Conservation (phyloP, 257 asterid genomes). For the Rehmannia glutinosa region DNA sequence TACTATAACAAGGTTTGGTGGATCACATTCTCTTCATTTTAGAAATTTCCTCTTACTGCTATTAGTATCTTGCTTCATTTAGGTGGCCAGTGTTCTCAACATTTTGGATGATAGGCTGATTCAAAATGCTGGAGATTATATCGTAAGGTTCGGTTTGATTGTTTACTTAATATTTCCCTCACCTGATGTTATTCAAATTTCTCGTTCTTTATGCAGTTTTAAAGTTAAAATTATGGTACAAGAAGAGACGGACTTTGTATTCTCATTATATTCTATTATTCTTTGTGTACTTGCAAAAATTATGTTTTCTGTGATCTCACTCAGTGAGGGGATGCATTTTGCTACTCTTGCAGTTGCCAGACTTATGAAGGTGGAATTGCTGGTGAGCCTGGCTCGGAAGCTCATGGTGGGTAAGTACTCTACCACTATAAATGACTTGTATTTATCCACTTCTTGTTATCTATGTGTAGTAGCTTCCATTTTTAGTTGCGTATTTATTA, state of each 20-base stretch:
- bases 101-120: constrained; percentile 76
- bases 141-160: constrained; percentile 54
- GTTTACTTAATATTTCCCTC: not conserved
- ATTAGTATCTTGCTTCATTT: constrained; percentile 23
- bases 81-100: constrained; percentile 90
- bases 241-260: not conserved
- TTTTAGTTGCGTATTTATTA: constrained; percentile 8
- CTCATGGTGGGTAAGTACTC: constrained; percentile 95
- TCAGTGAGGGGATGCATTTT: not conserved
- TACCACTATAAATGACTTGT: not conserved
- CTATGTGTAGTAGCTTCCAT: not conserved
- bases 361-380: constrained; percentile 98
- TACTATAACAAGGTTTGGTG: not conserved
- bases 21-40: not conserved
- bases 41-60: constrained; percentile 19
- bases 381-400: constrained; percentile 97
- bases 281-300: constrained; percentile 6
- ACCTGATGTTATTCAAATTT: not conserved
- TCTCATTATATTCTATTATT: not conserved
- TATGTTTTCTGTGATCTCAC: not conserved
- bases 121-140: constrained; percentile 73
- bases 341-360: constrained; percentile 68
- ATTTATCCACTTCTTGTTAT: constrained; percentile 6
- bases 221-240: not conserved
- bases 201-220: not conserved